Conservation (phyloP, 1,284 basidiomycete genomes). For the Tilletiopsis washingtonensis region DNA sequence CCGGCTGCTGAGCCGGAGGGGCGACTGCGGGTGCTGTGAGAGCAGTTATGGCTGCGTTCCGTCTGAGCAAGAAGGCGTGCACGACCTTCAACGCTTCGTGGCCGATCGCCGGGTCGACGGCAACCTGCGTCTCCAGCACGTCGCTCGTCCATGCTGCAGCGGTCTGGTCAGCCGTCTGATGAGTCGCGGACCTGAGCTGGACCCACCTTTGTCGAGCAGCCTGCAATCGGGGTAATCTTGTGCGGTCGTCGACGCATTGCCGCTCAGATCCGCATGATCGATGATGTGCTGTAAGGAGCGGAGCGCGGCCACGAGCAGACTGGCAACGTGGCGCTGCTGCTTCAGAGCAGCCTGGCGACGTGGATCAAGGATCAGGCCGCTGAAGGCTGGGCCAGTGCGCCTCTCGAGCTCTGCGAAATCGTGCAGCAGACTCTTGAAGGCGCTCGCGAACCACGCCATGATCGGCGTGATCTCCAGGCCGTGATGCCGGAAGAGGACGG, state of each 20-base stretch:
- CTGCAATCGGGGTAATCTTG: conserved; percentile 59
- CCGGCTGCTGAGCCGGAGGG: no score
- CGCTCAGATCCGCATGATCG: conserved; percentile 53
- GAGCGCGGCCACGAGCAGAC: conserved; percentile 45
- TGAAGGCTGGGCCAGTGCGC: no score
- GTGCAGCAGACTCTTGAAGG: conserved; percentile 57
- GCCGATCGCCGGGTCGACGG: conserved; percentile 54
- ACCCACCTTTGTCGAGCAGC: conserved; percentile 59
- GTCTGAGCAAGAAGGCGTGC: conserved; percentile 60
- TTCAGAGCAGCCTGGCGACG: no score
- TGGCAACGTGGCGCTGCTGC: conserved; percentile 14
- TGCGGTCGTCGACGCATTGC: conserved; percentile 5
- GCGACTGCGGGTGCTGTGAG: no score
- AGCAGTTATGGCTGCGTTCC: conserved; percentile 41
- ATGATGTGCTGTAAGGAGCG: conserved; percentile 60
- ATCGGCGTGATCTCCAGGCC: conserved; percentile 56
- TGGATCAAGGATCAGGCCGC: not conserved
- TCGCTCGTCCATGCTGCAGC: conserved; percentile 58
- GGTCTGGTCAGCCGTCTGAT: not conserved
- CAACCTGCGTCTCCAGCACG: conserved; percentile 56
- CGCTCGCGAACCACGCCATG: conserved; percentile 62
- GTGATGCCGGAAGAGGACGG: conserved; percentile 61
- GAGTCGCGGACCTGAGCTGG: conserved; percentile 1
- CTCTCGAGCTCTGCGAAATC: conserved; percentile 54
- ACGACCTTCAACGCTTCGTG: conserved; percentile 58